Base-by-base conservation (phyloP, 2,329 filamentous ascomycete genomes). In the Botrytis elliptica region DNA sequence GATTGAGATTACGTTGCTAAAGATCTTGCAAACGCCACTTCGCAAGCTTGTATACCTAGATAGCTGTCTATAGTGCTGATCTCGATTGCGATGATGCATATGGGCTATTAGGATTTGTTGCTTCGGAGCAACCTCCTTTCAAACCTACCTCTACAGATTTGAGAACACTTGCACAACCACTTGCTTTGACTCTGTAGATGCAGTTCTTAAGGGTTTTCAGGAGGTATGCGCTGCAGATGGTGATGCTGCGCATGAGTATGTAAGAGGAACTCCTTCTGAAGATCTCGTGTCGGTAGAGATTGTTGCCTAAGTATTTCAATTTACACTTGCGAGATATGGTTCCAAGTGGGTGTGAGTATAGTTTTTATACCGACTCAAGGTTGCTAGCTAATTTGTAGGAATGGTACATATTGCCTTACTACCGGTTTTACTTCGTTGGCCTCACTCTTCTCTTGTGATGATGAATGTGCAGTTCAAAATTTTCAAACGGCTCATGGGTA, bases 1-100 rank as follows among this genome's bases (percentile, higher is more conserved):
- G 80, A 79, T 68, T 68, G 79, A 80, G 78, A 79, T 73, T 81
- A 80, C 60, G 77, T 77, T 72, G 75, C 77, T 72, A 80, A 79
- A 65, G 79, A 80, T 72, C 66, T 82, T 5, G 79, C 78, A 49
- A 74, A 76, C 57, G 79, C 77, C 14, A 82, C 80, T 2, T 82
- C 79, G 20, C 72, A 79, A 44, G 75, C 76, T 29, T 82, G 80
- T 64, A 80, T 80, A 33, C 33, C 33, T 33, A 4, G 33, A 3
- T 33, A 64, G 76, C 77, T 29, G 81, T 80, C 7, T 81, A 81
- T 72, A 77, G 77, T 66, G 77, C 78, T 40, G 74, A 57, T 55
- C 80, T 81, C 62, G 71, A 81, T 69, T 82, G 80, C 67, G 79
- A 81, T 62, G 62, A 75, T 68, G 80, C 79, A 29, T 29, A 29